Evolutionary conservation across 306 rosid genomes (phyloP), one percentile per base, ranked within the genome.

Genomic region (Luffa aegyptiaca): DNA sequence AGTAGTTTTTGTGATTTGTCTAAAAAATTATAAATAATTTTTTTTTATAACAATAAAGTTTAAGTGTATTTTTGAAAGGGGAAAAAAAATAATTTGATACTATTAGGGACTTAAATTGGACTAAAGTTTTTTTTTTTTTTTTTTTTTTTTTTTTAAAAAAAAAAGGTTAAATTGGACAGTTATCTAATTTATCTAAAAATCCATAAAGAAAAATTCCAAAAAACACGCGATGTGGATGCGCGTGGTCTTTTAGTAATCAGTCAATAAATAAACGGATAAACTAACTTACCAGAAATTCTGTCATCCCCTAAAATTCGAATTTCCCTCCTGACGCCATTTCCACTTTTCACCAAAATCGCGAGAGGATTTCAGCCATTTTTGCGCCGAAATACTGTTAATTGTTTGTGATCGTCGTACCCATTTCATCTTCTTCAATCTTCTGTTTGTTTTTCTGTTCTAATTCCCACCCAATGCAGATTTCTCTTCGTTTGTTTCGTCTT

Each of bases 201-300:
- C 41, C 1, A 2, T 10, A 5, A 13, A 3, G 20, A 2, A 71
- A 46, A 71, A 12, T 41, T 10, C 26, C 5, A 49, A 56, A 33
- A 41, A 75, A 35, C 49, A 35, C 64, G 79, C 64, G 79, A 52
- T 18, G 10, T 48, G 63, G 49, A 35, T n/a, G 79, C 49, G 79
- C 79, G 79, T 17, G 79, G 49, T 75, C 7, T 33, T 51, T 6
- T 73, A 49, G 77, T 73, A 49, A 73, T 73, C 77, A 51, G 58
- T 36, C 48, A 5, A 53, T 75, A 14, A 35, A 68, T 5, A 75
- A 36, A 75, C 62, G 18, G 79, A 75, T 75, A 36, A 75, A 75
- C 79, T 9, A 75, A 75, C 79, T 75, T 75, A 75, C 79, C 79
- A 53, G 64, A 75, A 53, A 75, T 75, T 35, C 8, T 37, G 49